phyloP scores from a whole-genome alignment of 2,329 filamentous ascomycete species.

The Alternaria incomplexa region DNA sequence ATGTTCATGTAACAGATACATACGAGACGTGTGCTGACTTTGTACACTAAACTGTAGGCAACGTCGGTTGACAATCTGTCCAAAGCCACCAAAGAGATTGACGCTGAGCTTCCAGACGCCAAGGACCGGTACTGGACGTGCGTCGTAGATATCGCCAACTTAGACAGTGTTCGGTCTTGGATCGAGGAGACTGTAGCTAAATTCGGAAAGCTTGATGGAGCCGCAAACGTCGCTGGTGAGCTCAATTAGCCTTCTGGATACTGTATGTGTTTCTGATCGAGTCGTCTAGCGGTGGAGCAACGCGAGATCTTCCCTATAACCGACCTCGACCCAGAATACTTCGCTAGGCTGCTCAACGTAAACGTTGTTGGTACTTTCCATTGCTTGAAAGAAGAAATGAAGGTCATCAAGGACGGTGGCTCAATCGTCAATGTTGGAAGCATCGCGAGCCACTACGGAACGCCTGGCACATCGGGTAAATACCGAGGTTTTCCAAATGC shows the following conservation, averaged over 20 bases:
- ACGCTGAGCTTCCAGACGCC: conserved; percentile 1
- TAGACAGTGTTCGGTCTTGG: conserved; percentile 20
- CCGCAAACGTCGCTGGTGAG: conserved; percentile 50
- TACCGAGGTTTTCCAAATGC: background rate
- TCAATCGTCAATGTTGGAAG: conserved; percentile 24
- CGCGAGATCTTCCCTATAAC: conserved; percentile 7
- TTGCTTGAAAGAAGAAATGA: conserved; percentile 36
- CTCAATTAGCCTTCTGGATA: background rate
- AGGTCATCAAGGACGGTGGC: conserved; percentile 13
- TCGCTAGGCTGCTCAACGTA: conserved; percentile 31
- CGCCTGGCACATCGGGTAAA: background rate
- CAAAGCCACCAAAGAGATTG: background rate
- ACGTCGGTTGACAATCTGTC: conserved; percentile 2
- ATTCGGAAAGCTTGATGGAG: conserved; percentile 48
- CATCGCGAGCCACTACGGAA: conserved; percentile 31
- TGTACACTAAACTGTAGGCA: background rate
- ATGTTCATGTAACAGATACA: background rate
- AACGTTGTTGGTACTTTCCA: conserved; percentile 50
- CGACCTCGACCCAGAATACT: conserved; percentile 23
- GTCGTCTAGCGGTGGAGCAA: conserved; percentile 2
- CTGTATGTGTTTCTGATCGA: background rate
- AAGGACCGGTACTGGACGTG: conserved; percentile 3
- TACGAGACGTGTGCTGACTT: background rate
- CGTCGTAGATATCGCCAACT: background rate
- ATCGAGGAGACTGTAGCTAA: conserved; percentile 45